These are phyloP conservation scores for Tolypocladium ovalisporum DNA, from an alignment of 2,329 filamentous ascomycete species.

Conservation along the genomic window DNA sequence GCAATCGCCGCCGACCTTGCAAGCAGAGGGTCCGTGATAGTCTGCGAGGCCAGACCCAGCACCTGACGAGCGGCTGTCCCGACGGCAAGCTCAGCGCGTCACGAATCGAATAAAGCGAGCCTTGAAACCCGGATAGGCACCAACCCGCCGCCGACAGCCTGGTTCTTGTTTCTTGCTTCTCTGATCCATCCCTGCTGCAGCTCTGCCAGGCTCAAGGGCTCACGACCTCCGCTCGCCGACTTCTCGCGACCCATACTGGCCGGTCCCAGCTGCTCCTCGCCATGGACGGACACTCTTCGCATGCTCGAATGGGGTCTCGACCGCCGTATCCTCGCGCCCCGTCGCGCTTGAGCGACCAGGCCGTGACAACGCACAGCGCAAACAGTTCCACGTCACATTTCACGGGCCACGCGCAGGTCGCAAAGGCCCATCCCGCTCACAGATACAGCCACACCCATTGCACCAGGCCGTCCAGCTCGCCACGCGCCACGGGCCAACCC, in stretches of 20 bases:
- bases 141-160: background rate
- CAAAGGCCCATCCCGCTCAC: slow-evolving; percentile 24
- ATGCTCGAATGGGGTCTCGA: slow-evolving; percentile 15
- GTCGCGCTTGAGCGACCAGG: slow-evolving; percentile 32
- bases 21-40: background rate
- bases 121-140: background rate
- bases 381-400: slow-evolving; percentile 31
- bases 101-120: background rate
- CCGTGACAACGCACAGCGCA: slow-evolving; percentile 27
- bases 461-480: slow-evolving; percentile 19
- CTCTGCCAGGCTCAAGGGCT: background rate
- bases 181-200: background rate
- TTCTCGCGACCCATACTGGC: no score
- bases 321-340: slow-evolving; percentile 27
- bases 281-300: slow-evolving; percentile 19
- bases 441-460: slow-evolving; percentile 28
- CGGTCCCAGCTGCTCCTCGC: background rate
- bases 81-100: no score
- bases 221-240: no score
- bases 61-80: no score
- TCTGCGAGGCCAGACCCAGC: background rate
- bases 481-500: slow-evolving; percentile 29
- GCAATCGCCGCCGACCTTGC: background rate
- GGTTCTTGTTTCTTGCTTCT: background rate
- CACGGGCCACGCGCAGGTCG: slow-evolving; percentile 22